Conservation (phyloP, 768 basidiomycete species). For the Tephrocybe sp. region DNA sequence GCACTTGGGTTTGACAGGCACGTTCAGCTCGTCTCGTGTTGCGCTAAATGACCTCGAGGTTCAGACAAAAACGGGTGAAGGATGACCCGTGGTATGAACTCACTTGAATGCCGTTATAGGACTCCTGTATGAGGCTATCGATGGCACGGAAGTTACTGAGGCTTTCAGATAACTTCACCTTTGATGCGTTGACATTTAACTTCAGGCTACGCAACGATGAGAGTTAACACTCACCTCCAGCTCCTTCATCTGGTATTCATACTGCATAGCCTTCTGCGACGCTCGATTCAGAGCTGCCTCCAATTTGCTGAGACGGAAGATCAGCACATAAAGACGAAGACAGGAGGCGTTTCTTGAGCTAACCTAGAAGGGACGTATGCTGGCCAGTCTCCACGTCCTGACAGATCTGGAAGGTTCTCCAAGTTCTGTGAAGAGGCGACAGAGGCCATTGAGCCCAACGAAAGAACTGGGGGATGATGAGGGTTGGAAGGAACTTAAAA, state of each 20-base stretch:
- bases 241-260: constrained; percentile 60
- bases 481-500: constrained; percentile 14
- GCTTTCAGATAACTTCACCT: constrained; percentile 69
- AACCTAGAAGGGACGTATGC: constrained; percentile 22
- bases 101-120: constrained; percentile 61
- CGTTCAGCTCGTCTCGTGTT: constrained; percentile 60
- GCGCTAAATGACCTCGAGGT: constrained; percentile 36
- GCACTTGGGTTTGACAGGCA: constrained; percentile 58
- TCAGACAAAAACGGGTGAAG: background rate
- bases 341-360: background rate
- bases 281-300: constrained; percentile 46
- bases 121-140: constrained; percentile 67
- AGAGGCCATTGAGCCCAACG: constrained; percentile 14
- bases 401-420: constrained; percentile 9
- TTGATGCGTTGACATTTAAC: constrained; percentile 6
- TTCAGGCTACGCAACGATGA: background rate
- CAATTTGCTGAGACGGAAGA: constrained; percentile 35
- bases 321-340: constrained; percentile 8
- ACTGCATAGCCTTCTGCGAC: constrained; percentile 46
- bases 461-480: constrained; percentile 12
- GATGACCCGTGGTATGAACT: constrained; percentile 16
- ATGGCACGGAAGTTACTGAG: constrained; percentile 76
- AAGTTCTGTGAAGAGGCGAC: constrained; percentile 14
- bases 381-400: constrained; percentile 15
- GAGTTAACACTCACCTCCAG: constrained; percentile 45